Percentiles rank a stretch among this genome's conserved stretches.
Conservation (phyloP, 352 stramenopile genomes). For the Globisporangium middletonii region DNA sequence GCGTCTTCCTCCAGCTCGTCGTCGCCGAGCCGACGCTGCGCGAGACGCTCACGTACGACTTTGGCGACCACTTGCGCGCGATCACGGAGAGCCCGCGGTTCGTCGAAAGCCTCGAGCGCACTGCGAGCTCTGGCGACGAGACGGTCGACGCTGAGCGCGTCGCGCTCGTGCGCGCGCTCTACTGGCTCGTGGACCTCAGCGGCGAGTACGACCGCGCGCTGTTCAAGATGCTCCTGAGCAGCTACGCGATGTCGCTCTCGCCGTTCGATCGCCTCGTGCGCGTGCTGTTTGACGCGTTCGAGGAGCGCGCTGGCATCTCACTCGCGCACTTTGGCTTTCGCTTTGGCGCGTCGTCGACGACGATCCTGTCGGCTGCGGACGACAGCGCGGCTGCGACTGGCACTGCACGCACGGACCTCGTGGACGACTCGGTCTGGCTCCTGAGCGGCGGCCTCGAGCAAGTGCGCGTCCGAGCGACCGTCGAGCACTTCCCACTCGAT, state of each 20-base stretch:
- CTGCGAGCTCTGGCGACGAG: background rate
- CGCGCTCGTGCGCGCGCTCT: constrained; percentile 33
- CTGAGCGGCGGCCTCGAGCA: constrained; percentile 59
- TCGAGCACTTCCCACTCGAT: constrained; percentile 65
- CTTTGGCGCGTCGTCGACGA: constrained; percentile 49
- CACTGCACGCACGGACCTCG: constrained; percentile 28
- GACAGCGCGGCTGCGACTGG: background rate
- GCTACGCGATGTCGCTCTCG: constrained; percentile 70
- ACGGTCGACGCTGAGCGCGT: constrained; percentile 14
- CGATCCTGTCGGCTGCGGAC: constrained; percentile 18
- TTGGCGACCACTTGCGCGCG: constrained; percentile 25
- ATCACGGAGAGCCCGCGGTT: constrained; percentile 29
- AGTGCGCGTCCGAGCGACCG: constrained; percentile 51
- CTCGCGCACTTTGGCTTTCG: constrained; percentile 56
- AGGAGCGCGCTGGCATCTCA: constrained; percentile 27
- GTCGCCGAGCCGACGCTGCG: constrained; percentile 10
- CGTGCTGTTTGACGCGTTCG: constrained; percentile 50
- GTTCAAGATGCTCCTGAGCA: constrained; percentile 51
- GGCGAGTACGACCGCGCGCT: constrained; percentile 39
- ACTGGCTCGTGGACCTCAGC: constrained; percentile 31
- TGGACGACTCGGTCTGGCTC: constrained; percentile 66
- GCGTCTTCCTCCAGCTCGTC: constrained; percentile 26
- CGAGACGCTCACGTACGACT: constrained; percentile 23
- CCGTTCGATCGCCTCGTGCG: constrained; percentile 49
- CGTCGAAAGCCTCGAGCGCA: constrained; percentile 14